Percentiles rank a stretch among this genome's conserved stretches.
These are phyloP conservation scores for Xanthoconium purpureum DNA, from an alignment of 768 basidiomycete genomes.

Conservation along the genomic window DNA sequence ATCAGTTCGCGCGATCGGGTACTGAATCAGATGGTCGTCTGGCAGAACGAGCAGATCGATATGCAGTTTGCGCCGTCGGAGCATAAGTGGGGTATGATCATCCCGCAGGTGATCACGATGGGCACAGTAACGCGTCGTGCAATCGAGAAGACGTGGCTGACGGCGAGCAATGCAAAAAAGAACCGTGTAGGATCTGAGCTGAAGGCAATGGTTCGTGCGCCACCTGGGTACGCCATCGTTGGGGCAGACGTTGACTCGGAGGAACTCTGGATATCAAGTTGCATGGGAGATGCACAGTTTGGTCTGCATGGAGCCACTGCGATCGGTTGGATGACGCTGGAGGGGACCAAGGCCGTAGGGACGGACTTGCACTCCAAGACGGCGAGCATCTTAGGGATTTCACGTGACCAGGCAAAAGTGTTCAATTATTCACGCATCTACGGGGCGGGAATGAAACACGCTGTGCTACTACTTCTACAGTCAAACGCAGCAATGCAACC, in stretches of 20 bases:
- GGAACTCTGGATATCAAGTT: constrained; percentile 98
- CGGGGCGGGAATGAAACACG: constrained; percentile 96
- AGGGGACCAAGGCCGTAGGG: constrained; percentile 91
- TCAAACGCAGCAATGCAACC: constrained; percentile 75
- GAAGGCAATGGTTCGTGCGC: constrained; percentile 96
- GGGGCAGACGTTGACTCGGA: constrained; percentile 99
- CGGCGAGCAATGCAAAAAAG: constrained; percentile 96
- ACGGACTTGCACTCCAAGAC: constrained; percentile 98
- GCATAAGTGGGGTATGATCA: constrained; percentile 82
- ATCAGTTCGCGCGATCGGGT: constrained; percentile 91
- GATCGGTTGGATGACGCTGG: constrained; percentile 99
- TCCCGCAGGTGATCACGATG: constrained; percentile 97
- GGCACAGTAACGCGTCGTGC: constrained; percentile 97
- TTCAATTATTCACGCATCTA: constrained; percentile 99
- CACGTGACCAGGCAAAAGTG: constrained; percentile 92
- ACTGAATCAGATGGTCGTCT: constrained; percentile 88
- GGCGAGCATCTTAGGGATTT: constrained; percentile 87
- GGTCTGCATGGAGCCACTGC: constrained; percentile 95
- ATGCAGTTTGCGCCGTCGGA: constrained; percentile 47
- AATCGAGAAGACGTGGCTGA: constrained; percentile 97
- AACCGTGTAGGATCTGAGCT: constrained; percentile 98
- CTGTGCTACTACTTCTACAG: constrained; percentile 82
- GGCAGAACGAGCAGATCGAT: constrained; percentile 53
- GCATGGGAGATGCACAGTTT: constrained; percentile 98
- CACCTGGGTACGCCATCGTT: constrained; percentile 89